Conservation (phyloP, 83 land plant species). For the Larix sibirica region DNA sequence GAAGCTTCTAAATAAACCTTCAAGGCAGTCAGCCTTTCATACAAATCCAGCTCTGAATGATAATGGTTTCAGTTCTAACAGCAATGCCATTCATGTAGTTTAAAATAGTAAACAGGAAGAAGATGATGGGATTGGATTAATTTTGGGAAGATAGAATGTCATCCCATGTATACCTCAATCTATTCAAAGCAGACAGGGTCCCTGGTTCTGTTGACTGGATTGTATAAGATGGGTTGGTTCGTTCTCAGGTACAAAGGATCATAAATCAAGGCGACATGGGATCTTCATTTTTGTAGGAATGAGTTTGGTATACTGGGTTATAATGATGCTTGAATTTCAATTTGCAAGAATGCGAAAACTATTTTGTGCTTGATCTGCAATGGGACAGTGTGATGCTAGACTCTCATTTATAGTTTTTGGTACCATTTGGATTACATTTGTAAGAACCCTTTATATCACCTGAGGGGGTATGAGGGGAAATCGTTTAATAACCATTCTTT, state of each 20-base stretch:
- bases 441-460: background rate
- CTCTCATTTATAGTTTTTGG: background rate
- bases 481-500: constrained; percentile 8
- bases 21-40: constrained; percentile 65
- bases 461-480: background rate
- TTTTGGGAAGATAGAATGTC: background rate
- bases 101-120: background rate
- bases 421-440: background rate
- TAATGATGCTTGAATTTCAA: background rate
- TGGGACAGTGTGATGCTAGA: background rate
- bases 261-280: background rate
- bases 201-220: background rate
- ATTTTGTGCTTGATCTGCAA: constrained; percentile 3
- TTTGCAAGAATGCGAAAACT: background rate
- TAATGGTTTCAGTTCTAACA: constrained; percentile 16
- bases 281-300: constrained; percentile 10
- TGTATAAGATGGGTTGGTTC: background rate
- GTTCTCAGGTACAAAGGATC: background rate
- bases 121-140: constrained; percentile 1
- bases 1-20: constrained; percentile 27
- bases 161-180: background rate
- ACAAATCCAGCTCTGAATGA: constrained; percentile 28
- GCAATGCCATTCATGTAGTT: constrained; percentile 11
- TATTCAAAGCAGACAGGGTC: constrained; percentile 1
- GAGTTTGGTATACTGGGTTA: constrained; percentile 1